Percentiles rank a stretch among this genome's conserved stretches.
Evolutionary conservation across 2,329 filamentous ascomycete genomes (phyloP).

Genomic region (Aspergillus luchuensis): DNA sequence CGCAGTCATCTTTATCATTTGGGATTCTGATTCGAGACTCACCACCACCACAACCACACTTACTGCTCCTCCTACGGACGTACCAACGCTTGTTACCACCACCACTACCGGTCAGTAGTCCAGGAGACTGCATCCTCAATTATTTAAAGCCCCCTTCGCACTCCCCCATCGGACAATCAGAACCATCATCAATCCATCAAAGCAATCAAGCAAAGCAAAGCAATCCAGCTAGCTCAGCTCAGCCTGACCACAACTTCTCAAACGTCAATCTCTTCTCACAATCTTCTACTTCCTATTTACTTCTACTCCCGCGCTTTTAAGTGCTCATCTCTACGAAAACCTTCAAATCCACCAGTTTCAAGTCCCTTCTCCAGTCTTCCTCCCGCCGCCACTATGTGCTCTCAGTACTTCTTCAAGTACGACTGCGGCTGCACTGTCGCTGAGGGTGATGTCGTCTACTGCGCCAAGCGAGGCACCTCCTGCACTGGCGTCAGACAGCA

Average conservation of each 20-base stretch:
- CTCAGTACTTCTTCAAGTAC: conserved; percentile 40
- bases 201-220: conserved; percentile 12
- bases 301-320: too few species aligned
- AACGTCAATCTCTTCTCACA: conserved; percentile 2
- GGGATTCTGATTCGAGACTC: conserved; percentile 26
- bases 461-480: conserved; percentile 35
- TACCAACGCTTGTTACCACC: too few species aligned
- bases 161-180: neutral
- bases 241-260: conserved; percentile 5
- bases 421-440: conserved; percentile 40
- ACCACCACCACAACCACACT: conserved; percentile 17
- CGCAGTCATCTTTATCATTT: conserved; percentile 23
- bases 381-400: conserved; percentile 35
- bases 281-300: too few species aligned
- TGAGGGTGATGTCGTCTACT: conserved; percentile 38
- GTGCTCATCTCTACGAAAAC: too few species aligned
- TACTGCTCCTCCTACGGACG: neutral
- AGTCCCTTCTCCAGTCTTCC: neutral
- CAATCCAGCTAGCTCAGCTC: conserved; percentile 4
- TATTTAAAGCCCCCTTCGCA: neutral
- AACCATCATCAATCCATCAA: conserved; percentile 1
- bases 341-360: neutral
- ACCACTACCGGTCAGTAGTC: too few species aligned
- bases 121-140: neutral
- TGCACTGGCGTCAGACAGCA: conserved; percentile 38